Evolutionary conservation across 306 rosid species (phyloP).

Genomic region (Cajanus cajan): DNA sequence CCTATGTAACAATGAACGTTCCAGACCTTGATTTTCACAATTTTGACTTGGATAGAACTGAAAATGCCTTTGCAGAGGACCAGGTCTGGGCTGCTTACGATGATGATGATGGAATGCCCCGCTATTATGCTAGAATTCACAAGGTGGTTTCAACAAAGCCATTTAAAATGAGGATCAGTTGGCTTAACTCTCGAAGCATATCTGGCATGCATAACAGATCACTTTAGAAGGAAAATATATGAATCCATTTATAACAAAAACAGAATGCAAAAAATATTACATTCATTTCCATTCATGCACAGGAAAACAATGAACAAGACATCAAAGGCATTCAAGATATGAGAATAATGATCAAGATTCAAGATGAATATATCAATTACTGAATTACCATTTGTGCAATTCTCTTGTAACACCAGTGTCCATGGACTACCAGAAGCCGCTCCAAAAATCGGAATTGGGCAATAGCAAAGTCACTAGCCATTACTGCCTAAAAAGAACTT

Average conservation of each 20-base stretch:
- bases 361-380: slow-evolving; percentile 44
- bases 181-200: slow-evolving; percentile 92
- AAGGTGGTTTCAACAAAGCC: slow-evolving; percentile 69
- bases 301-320: neutral
- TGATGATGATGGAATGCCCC: slow-evolving; percentile 84
- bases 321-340: neutral
- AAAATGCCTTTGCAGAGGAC: slow-evolving; percentile 59
- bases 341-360: slow-evolving; percentile 23
- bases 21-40: slow-evolving; percentile 87
- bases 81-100: slow-evolving; percentile 94
- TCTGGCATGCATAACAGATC: slow-evolving; percentile 50
- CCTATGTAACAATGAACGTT: slow-evolving; percentile 49
- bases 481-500: slow-evolving; percentile 80
- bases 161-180: slow-evolving; percentile 70
- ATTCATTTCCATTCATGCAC: neutral
- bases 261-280: neutral
- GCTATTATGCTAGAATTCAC: slow-evolving; percentile 79
- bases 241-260: neutral
- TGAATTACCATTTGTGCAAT: slow-evolving; percentile 93
- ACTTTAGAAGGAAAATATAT: too few species aligned
- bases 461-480: slow-evolving; percentile 97
- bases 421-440: slow-evolving; percentile 98
- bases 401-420: slow-evolving; percentile 99
- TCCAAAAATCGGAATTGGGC: slow-evolving; percentile 92
- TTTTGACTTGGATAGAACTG: slow-evolving; percentile 79